Base-by-base conservation (phyloP, 2,329 filamentous ascomycete species). In the Penicillium decumbens region DNA sequence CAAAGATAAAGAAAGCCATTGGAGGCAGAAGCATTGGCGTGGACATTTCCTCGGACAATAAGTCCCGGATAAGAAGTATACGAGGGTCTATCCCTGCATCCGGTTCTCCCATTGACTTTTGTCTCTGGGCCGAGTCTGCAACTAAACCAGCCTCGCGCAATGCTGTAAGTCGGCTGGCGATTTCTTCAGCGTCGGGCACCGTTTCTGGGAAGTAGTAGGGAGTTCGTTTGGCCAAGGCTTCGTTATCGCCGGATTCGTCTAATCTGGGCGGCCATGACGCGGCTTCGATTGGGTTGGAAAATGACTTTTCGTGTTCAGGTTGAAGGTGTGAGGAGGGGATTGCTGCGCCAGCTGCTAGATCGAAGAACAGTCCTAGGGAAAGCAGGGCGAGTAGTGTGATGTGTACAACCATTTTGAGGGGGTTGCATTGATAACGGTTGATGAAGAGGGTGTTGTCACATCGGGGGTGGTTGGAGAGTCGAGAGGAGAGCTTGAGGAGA, bases 121-220 rank as follows among this genome's bases (percentile, higher is more conserved):
- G 44, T 23, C 24, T 30, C 1, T 44, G 38, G 15, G 20, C 20
- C 20, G 18, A 43, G 4, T 48, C 29, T 13, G 42, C 37, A 5
- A 50, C 15, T 27, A 49, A 48, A 13, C 53, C 56, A 12, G 55
- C 53, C 41, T 60, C 55, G 13, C 50, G 55, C 32, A 59, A 30
- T 6, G 52, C 37, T 7, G 39, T 44, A 8, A 51, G n/a, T 6
- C 41, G 32, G 4, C 39, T 40, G 30, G 43, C 47, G 33, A 58
- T 32, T 35, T 59, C 55, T 10, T 50, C 41, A 10, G 50, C 39
- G 12, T 59, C 55, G 0, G 51, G 53, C 0, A 59, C 23, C 3
- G 51, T 56, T 20, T 60, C 57, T 3, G 53, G 57, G 28, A 58
- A 59, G 35, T 56, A 59, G 42, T 51, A 57, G 6, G 55, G 40